Percentiles rank a stretch among this genome's conserved stretches.
phyloP scores from a whole-genome alignment of 2,329 filamentous ascomycete genomes.

The Scedosporium minutisporum region DNA sequence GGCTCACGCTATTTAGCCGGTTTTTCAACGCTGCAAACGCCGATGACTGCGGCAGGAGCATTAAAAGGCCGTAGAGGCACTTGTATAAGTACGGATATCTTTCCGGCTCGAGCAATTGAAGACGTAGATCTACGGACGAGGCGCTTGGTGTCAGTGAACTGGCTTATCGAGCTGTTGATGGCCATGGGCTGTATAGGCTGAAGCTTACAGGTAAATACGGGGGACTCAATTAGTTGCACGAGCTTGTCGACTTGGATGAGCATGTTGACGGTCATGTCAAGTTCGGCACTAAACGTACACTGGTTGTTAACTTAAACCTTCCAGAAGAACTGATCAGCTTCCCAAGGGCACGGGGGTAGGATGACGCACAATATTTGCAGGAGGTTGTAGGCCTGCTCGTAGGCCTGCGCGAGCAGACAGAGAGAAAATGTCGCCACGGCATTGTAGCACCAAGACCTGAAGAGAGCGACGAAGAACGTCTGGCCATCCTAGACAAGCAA shows the following conservation, averaged over 20 bases:
- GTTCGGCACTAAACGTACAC: slow-evolving; percentile 57
- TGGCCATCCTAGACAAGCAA: slow-evolving; percentile 63
- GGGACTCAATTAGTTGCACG: slow-evolving; percentile 91
- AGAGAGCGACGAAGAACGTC: slow-evolving; percentile 86
- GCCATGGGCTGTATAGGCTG: not conserved
- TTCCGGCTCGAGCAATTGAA: slow-evolving; percentile 91
- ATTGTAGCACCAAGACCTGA: slow-evolving; percentile 97
- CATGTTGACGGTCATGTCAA: slow-evolving; percentile 98
- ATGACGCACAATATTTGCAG: slow-evolving; percentile 78
- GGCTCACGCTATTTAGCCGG: slow-evolving; percentile 89
- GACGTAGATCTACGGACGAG: slow-evolving; percentile 61
- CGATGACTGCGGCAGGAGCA: slow-evolving; percentile 96
- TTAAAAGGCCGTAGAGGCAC: slow-evolving; percentile 90
- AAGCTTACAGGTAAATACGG: slow-evolving; percentile 84
- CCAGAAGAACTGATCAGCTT: not conserved
- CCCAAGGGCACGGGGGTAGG: not conserved
- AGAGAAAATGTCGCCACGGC: slow-evolving; percentile 95
- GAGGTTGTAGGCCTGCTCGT: slow-evolving; percentile 94
- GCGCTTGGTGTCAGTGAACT: not conserved
- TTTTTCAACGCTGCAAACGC: slow-evolving; percentile 97
- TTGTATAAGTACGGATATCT: slow-evolving; percentile 94
- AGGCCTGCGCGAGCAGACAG: slow-evolving; percentile 89
- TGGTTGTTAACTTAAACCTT: slow-evolving; percentile 5
- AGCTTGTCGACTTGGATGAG: slow-evolving; percentile 98
- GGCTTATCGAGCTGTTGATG: not conserved